These are phyloP conservation scores for Paecilomyces variotii DNA, from an alignment of 2,329 filamentous ascomycete genomes.

Conservation along the genomic window DNA sequence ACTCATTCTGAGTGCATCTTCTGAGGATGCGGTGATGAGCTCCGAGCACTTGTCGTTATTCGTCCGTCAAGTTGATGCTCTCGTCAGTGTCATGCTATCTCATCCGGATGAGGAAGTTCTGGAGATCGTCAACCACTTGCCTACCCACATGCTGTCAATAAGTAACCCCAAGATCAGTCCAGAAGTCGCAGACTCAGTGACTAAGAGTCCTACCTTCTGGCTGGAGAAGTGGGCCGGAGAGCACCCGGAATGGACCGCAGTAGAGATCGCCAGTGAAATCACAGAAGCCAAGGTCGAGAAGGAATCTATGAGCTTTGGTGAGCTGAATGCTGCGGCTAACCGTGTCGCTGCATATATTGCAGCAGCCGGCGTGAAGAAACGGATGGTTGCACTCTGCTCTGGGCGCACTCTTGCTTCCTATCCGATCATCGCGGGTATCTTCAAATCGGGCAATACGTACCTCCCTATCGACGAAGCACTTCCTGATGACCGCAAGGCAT, in stretches of 20 bases:
- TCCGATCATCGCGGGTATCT: constrained; percentile 22
- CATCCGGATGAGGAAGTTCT: constrained; percentile 17
- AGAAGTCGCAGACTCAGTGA: constrained; percentile 10
- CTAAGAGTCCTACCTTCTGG: constrained; percentile 20
- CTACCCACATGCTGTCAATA: constrained; percentile 15
- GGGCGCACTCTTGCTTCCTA: constrained; percentile 19
- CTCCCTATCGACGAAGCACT: constrained; percentile 26
- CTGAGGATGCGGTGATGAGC: constrained; percentile 17
- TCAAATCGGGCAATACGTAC: constrained; percentile 27
- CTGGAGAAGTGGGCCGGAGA: constrained; percentile 16
- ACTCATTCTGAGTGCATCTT: constrained; percentile 18
- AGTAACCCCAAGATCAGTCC: constrained; percentile 12
- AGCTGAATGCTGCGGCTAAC: constrained; percentile 15
- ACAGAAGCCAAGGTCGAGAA: constrained; percentile 12
- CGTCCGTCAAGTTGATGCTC: constrained; percentile 20
- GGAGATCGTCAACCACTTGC: constrained; percentile 16
- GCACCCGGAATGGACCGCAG: constrained; percentile 21
- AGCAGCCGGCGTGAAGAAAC: constrained; percentile 12
- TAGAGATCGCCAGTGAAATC: constrained; percentile 19
- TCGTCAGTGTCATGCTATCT: constrained; percentile 20
- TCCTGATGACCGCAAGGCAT: constrained; percentile 20
- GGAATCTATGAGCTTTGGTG: constrained; percentile 17
- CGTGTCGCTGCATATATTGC: constrained; percentile 18
- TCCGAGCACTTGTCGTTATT: constrained; percentile 20
- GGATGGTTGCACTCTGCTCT: constrained; percentile 21